Evolutionary conservation across 495 filamentous ascomycete species (phyloP), one percentile per base, ranked within the genome.

Genomic region (Tuber aestivum): DNA sequence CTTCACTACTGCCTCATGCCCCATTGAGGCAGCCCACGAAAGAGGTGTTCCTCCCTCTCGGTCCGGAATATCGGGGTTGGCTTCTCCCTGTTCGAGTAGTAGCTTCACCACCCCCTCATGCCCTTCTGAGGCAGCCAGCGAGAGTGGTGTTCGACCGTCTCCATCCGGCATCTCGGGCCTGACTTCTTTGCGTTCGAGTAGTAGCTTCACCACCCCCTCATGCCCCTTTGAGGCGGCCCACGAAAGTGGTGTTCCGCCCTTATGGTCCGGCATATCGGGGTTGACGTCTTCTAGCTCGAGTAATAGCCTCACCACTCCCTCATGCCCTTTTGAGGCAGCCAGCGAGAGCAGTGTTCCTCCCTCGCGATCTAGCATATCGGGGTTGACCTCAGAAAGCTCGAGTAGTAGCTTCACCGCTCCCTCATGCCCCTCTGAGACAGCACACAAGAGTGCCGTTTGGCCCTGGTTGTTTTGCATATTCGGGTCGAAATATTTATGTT

Each of bases 201-300:
- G 73, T 4, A 74, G 42, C 48, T 42, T 32, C 21, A 78, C 86
- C 74, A 87, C 76, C 20, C 70, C 82, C 48, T 83, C 77, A 75
- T 87, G 82, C 10, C 85, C 86, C 27, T 76, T 77, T 68, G 74
- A 76, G 40, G 84, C 83, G 27, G 85, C 86, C 77, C 75, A 84
- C 20, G 79, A 84, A 56, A 87, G 81, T 48, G 86, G 82, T 14
- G 82, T 85, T 48, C 82, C 80, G 32, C 80, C 77, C 68, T 79
- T 10, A 3, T 41, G 40, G 23, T 85, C 78, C 65, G 68, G 77
- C 48, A 69, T 69, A 42, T 81, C 72, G 7, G 48, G 70, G 23
- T 74, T 41, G 21, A 79, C 74, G 37, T 74, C 79, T 32, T 74
- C 69, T 20, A 68, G 77, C n/a, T 72, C 72, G 37, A 84, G 72